Evolutionary conservation across 331 rosid species (phyloP).

Genomic region (Arachis monticola): DNA sequence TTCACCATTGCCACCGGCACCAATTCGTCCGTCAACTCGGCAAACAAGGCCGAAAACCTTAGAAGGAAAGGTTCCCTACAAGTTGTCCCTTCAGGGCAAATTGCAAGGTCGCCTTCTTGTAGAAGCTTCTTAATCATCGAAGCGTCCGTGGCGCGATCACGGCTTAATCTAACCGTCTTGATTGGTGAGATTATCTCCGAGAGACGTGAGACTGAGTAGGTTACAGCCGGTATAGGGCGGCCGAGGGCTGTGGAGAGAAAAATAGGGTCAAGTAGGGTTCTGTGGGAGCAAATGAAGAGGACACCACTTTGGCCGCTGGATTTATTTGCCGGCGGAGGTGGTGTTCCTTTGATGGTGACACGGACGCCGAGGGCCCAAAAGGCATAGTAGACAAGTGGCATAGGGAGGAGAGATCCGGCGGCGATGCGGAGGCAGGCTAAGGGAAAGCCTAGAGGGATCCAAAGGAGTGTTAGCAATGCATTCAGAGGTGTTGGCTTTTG

Average conservation of each 20-base stretch:
- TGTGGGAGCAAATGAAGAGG: conserved; percentile 81
- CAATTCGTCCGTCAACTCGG: conserved; percentile 70
- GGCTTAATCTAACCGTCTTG: conserved; percentile 56
- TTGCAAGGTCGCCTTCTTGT: conserved; percentile 68
- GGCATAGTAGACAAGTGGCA: conserved; percentile 62
- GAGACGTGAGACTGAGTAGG: conserved; percentile 18
- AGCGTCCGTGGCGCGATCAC: neutral
- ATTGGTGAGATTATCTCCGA: conserved; percentile 79
- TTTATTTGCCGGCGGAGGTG: conserved; percentile 53
- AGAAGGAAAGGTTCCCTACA: conserved; percentile 78
- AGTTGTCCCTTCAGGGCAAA: conserved; percentile 87
- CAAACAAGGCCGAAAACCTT: conserved; percentile 72
- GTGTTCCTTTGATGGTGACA: conserved; percentile 63
- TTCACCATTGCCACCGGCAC: conserved; percentile 92
- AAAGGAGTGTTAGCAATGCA: conserved; percentile 64
- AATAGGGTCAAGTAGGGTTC: conserved; percentile 80
- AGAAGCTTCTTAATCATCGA: conserved; percentile 66
- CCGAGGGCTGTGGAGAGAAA: conserved; percentile 78
- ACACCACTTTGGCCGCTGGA: conserved; percentile 47
- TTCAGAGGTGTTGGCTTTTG: conserved; percentile 69
- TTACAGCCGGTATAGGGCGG: neutral
- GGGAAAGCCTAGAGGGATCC: conserved; percentile 73
- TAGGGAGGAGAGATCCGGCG: conserved; percentile 57
- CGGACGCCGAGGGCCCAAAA: conserved; percentile 53
- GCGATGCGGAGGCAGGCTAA: neutral